phyloP scores from a whole-genome alignment of 2,329 filamentous ascomycete species.

The Arachnomyces sp. region DNA sequence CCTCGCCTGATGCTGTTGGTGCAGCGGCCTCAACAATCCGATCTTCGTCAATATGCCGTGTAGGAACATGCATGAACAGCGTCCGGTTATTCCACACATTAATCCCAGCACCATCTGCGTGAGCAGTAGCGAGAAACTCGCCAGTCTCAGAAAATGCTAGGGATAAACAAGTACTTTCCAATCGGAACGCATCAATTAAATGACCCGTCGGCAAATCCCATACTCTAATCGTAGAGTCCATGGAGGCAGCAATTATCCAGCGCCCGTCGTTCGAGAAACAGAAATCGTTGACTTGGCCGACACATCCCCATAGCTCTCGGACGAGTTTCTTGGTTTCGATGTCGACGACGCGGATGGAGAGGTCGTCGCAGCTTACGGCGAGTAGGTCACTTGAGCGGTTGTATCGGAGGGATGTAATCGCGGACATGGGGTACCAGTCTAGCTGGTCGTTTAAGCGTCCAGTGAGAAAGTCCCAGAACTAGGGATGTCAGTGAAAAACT shows the following conservation, averaged over 20 bases:
- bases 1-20: conserved; percentile 76
- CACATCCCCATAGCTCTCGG: conserved; percentile 81
- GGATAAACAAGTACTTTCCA: conserved; percentile 70
- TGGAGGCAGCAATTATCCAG: conserved; percentile 84
- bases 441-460: conserved; percentile 72
- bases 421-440: conserved; percentile 70
- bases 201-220: conserved; percentile 97
- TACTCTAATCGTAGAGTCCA: conserved; percentile 69
- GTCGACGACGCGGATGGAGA: conserved; percentile 80
- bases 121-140: conserved; percentile 86
- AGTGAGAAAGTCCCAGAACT: conserved; percentile 91
- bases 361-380: conserved; percentile 80
- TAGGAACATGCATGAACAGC: conserved; percentile 81
- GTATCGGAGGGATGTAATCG: conserved; percentile 68
- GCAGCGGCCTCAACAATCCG: conserved; percentile 58
- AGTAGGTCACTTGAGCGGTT: conserved; percentile 76
- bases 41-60: conserved; percentile 71
- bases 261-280: conserved; percentile 87
- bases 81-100: conserved; percentile 93
- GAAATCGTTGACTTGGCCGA: conserved; percentile 66
- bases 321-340: conserved; percentile 84
- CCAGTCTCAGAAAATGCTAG: conserved; percentile 83
- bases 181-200: conserved; percentile 81
- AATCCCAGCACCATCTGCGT: conserved; percentile 76
- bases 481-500: conserved; percentile 1